A percentile compares a stretch with the other conserved stretches of the same genome.
These are phyloP conservation scores for Penicillium brasilianum DNA, from an alignment of 2,329 filamentous ascomycete species.

Conservation along the genomic window DNA sequence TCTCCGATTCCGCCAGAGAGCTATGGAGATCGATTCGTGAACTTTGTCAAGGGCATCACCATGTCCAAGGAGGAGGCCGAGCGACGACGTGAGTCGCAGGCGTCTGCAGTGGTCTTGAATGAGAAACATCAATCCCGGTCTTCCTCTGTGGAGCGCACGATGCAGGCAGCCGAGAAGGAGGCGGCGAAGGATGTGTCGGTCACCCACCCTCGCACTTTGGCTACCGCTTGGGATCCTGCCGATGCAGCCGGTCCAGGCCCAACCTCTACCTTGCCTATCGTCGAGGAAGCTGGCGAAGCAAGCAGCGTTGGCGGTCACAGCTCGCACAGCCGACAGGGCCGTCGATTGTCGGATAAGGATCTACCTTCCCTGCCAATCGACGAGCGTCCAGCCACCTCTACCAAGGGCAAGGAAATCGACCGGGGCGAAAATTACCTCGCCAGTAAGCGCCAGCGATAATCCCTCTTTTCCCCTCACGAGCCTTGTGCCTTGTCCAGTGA, in stretches of 20 bases:
- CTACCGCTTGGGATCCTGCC: slow-evolving; percentile 62
- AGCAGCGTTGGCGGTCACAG: slow-evolving; percentile 68
- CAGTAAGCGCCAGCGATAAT: slow-evolving; percentile 13
- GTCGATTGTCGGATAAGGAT: slow-evolving; percentile 36
- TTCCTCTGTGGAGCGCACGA: slow-evolving; percentile 58
- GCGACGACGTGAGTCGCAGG: slow-evolving; percentile 47
- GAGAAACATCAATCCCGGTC: slow-evolving; percentile 36
- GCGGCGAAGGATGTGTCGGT: slow-evolving; percentile 65
- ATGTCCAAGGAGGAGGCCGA: slow-evolving; percentile 86
- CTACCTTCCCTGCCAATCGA: slow-evolving; percentile 35
- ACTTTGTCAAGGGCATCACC: slow-evolving; percentile 88
- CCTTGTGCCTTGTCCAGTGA: background rate
- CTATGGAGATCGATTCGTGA: slow-evolving; percentile 92
- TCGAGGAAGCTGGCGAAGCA: slow-evolving; percentile 86
- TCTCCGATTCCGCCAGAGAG: slow-evolving; percentile 87
- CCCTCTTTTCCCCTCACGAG: background rate
- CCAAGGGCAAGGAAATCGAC: slow-evolving; percentile 35
- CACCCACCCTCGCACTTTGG: slow-evolving; percentile 66
- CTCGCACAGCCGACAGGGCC: slow-evolving; percentile 52
- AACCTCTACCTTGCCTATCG: slow-evolving; percentile 73
- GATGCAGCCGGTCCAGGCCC: slow-evolving; percentile 59
- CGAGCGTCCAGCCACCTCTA: slow-evolving; percentile 18
- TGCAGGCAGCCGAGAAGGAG: slow-evolving; percentile 65
- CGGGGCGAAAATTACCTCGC: slow-evolving; percentile 11
- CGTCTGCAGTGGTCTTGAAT: slow-evolving; percentile 34